A percentile compares a stretch with the other conserved stretches of the same genome.
These are phyloP conservation scores for Elsinoe batatas DNA, from an alignment of 2,329 filamentous ascomycete genomes.

Conservation along the genomic window DNA sequence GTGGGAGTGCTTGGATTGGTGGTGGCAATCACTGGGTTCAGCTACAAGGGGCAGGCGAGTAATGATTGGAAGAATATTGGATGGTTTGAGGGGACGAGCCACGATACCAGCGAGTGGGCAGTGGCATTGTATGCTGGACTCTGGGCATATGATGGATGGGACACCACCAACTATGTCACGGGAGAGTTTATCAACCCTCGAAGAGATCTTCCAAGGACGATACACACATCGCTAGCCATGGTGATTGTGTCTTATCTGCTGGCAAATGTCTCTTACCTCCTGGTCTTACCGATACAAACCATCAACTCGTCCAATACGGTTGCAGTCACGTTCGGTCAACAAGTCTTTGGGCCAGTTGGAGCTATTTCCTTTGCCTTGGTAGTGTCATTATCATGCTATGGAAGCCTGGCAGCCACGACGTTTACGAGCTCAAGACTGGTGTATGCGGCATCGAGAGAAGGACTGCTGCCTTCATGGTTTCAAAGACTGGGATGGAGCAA, in stretches of 20 bases:
- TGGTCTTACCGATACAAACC: slow-evolving; percentile 70
- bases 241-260: slow-evolving; percentile 86
- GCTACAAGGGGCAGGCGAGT: slow-evolving; percentile 64
- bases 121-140: slow-evolving; percentile 90
- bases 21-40: slow-evolving; percentile 76
- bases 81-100: slow-evolving; percentile 83
- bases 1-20: slow-evolving; percentile 83
- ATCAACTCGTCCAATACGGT: slow-evolving; percentile 89
- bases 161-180: slow-evolving; percentile 97
- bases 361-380: slow-evolving; percentile 77
- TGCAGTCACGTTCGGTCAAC: slow-evolving; percentile 83
- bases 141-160: slow-evolving; percentile 98
- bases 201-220: slow-evolving; percentile 83
- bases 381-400: slow-evolving; percentile 86
- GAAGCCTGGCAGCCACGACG: slow-evolving; percentile 84
- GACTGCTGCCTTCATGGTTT: slow-evolving; percentile 77
- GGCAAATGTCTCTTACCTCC: slow-evolving; percentile 87
- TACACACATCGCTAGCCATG: slow-evolving; percentile 91
- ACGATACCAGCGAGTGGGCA: slow-evolving; percentile 75
- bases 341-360: slow-evolving; percentile 79
- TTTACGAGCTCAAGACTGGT: slow-evolving; percentile 89
- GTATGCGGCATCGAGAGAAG: slow-evolving; percentile 90
- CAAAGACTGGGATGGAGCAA: slow-evolving; percentile 65
- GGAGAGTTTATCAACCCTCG: slow-evolving; percentile 90
- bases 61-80: slow-evolving; percentile 75